phyloP scores from a whole-genome alignment of 2,329 filamentous ascomycete species.

The Talaromyces albobiverticillius region DNA sequence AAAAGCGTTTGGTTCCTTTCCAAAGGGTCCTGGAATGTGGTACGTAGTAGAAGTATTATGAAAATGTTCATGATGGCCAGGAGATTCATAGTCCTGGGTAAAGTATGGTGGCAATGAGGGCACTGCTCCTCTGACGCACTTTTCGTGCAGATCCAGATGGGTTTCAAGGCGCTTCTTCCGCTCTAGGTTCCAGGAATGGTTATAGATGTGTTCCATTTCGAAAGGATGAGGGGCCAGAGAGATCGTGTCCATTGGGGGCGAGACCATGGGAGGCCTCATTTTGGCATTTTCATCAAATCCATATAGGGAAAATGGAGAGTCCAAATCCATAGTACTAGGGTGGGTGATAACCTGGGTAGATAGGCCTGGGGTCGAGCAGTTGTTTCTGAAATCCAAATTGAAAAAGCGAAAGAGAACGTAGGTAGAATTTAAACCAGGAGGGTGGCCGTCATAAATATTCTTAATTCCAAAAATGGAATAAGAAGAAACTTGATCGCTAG shows the following conservation, averaged over 20 bases:
- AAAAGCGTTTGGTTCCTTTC: background rate
- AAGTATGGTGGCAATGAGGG: too few species aligned
- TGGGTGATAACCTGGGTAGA: background rate
- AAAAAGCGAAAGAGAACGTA: background rate
- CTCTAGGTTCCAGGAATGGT: background rate
- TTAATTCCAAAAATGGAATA: background rate
- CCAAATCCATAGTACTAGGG: background rate
- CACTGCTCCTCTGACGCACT: conserved; percentile 1
- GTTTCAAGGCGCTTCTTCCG: conserved; percentile 3
- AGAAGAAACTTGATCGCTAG: background rate
- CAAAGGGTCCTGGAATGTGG: conserved; percentile 8
- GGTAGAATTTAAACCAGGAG: background rate
- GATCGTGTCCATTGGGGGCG: conserved; percentile 1
- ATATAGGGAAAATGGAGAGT: background rate
- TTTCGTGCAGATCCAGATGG: background rate
- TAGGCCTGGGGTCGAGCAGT: background rate
- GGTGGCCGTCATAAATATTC: background rate
- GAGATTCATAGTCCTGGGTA: background rate
- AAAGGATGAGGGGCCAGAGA: background rate
- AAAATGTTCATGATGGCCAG: too few species aligned
- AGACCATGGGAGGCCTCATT: background rate
- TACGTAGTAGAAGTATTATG: background rate
- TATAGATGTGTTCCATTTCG: background rate
- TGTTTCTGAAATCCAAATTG: background rate
- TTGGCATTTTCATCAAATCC: background rate